Evolutionary conservation across 2,329 filamentous ascomycete species (phyloP), one percentile per base, ranked within the genome.

Genomic region (Aspergillus ibericus): DNA sequence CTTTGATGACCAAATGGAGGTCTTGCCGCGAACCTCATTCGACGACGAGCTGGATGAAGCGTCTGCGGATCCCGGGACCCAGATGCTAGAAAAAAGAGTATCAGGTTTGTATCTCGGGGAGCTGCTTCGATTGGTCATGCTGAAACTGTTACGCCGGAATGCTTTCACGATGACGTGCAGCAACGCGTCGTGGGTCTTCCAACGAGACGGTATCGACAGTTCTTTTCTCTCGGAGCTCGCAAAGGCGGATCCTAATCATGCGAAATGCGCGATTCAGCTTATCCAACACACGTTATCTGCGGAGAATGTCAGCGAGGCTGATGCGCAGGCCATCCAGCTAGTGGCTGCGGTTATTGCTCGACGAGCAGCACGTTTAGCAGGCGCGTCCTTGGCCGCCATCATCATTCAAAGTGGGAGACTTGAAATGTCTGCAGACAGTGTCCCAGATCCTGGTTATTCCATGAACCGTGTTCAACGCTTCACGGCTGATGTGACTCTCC

Each of bases 11-110:
- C 55, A 59, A 4, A 53, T 67, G 29, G 56, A 59, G 27, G 61
- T 67, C 16, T 50, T 67, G 12, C 63, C 64, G 18, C 46, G 50
- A 12, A 67, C 64, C 3, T 7, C 36, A 15, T 67, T 61, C 42
- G 65, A 67, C 22, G 56, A 62, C 10, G 55, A 59, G 29, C 55
- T 67, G 9, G 59, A 67, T 36, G 20, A 9, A 15, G 51, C 40
- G 8, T 63, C 59, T 6, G 47, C 49, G 3, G 60, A 67, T 36
- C 57, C 59, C 2, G 64, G 63, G 10, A 32, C 40, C 6, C 63
- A 66, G 42, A 63, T 64, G 63, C 54, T 67, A 15, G 65, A 67
- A 44, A 67, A 67, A 51, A 58, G 63, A 18, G 56, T 67, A 6
- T 67, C 64, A 8, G 65, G 63, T 3, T 35, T 65, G 52, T 67